Base-by-base conservation (phyloP, 176 grass and related monocot species). In the Stipa capillata region DNA sequence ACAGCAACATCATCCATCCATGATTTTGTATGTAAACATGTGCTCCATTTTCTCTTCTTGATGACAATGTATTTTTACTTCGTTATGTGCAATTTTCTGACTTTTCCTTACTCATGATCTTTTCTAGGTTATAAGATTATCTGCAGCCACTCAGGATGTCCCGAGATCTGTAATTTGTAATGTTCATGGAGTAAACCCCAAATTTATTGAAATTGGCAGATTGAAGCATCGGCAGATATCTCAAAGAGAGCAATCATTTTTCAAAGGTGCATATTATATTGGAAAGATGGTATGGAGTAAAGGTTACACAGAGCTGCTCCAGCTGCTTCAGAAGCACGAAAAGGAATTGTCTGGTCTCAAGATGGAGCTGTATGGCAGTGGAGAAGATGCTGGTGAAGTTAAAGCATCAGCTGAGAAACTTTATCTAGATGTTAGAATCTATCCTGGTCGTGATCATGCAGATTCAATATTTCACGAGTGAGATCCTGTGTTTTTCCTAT, bases 231-330 rank as follows among this genome's bases (percentile, higher is more conserved):
- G 40, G n/a, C 72, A 90, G 51, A 54, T 81, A 64, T 76, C 73
- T 48, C 72, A 85, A 89, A 73, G 64, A 64, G 80, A 89, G 17
- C 82, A 82, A n/a, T 70, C 85, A 68, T 99, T 93, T 56, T 71
- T 85, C 59, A 99, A 95, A 78, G 92, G 96, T 59, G 88, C 92
- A 52, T 99, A 99, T 85, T 99, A 93, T 77, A 98, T 98, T 69
- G 96, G 96, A 60, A 98, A 98, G 81, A 98, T 98, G 96, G 50
- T 98, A 18, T 98, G 96, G 96, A 94, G 90, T 88, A 99, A 99
- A 90, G 96, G 88, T 42, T 99, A 99, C 84, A 87, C 71, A 2
- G 90, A 99, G 82, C 85, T 99, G 33, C 90, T 99, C 28, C 83
- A 95, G 13, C 69, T 99, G 41, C 87, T 99, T 69, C 79, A 65